Conservation (phyloP, 305 asterid species). For the Coffea humblotiana region DNA sequence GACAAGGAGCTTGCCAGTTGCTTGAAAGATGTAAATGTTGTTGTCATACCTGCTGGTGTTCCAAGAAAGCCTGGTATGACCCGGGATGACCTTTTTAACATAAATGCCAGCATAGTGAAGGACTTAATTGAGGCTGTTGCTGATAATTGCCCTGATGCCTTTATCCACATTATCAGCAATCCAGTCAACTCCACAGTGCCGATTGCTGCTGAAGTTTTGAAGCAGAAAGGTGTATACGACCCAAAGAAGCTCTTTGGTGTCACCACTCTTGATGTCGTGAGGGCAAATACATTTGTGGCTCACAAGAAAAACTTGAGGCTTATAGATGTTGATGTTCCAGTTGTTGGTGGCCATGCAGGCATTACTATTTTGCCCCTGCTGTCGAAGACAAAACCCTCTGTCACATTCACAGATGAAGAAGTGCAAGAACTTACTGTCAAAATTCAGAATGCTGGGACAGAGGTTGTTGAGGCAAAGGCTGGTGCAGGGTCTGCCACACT, state of each 20-base stretch:
- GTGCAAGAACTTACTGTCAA: constrained; percentile 36
- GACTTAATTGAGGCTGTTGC: constrained; percentile 30
- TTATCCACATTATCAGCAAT: constrained; percentile 31
- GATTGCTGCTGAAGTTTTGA: constrained; percentile 31
- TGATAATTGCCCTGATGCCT: constrained; percentile 29
- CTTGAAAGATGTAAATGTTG: constrained; percentile 33
- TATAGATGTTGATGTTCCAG: constrained; percentile 44
- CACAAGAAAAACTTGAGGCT: constrained; percentile 30
- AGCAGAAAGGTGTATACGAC: constrained; percentile 26
- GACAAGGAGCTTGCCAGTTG: constrained; percentile 23
- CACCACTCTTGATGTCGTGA: constrained; percentile 32
- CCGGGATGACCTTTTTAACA: constrained; percentile 37
- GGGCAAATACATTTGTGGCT: constrained; percentile 34
- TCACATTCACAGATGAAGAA: constrained; percentile 39
- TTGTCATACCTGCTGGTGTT: constrained; percentile 38
- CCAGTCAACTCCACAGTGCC: constrained; percentile 33
- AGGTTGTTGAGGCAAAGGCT: constrained; percentile 52
- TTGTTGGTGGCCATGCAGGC: constrained; percentile 49
- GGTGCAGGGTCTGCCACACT: constrained; percentile 60
- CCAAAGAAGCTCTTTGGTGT: constrained; percentile 31
- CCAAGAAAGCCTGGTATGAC: constrained; percentile 39
- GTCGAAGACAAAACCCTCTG: constrained; percentile 34
- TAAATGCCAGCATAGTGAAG: constrained; percentile 33
- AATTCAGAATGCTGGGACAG: constrained; percentile 53
- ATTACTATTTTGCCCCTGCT: constrained; percentile 42